A percentile compares a stretch with the other conserved stretches of the same genome.
phyloP scores from a whole-genome alignment of 2,329 filamentous ascomycete species.

The Dothistroma pini region DNA sequence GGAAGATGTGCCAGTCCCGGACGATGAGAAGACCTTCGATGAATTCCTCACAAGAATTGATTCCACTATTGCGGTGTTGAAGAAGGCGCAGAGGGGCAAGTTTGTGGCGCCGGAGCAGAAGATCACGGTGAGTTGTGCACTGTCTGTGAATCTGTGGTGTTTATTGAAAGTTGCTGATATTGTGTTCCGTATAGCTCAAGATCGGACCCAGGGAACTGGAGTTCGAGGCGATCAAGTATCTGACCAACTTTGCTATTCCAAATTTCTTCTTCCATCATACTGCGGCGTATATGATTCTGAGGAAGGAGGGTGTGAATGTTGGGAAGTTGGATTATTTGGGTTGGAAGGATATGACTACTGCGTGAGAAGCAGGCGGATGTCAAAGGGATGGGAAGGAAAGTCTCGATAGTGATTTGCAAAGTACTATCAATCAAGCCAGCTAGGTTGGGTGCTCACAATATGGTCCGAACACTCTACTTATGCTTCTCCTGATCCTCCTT shows the following conservation, averaged over 20 bases:
- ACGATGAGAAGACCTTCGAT: constrained; percentile 49
- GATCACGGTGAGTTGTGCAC: constrained; percentile 7
- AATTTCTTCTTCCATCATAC: constrained; percentile 63
- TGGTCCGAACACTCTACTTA: constrained; percentile 13
- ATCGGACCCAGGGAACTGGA: constrained; percentile 34
- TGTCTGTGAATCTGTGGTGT: not conserved
- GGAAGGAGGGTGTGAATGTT: constrained; percentile 58
- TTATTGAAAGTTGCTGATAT: not conserved
- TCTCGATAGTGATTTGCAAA: too few species aligned
- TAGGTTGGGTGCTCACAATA: too few species aligned
- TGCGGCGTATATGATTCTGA: constrained; percentile 58
- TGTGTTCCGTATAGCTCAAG: constrained; percentile 27
- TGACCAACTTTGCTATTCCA: constrained; percentile 50
- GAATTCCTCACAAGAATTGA: constrained; percentile 49
- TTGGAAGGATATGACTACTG: constrained; percentile 16
- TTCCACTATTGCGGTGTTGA: constrained; percentile 46
- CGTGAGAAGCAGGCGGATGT: not conserved
- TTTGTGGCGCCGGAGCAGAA: constrained; percentile 38
- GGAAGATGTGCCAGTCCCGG: constrained; percentile 35
- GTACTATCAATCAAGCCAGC: too few species aligned
- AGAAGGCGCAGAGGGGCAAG: constrained; percentile 40
- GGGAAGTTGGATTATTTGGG: constrained; percentile 58
- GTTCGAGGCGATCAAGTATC: constrained; percentile 47
- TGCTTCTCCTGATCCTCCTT: constrained; percentile 39
- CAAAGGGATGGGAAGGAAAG: not conserved